Conservation (phyloP, 208 protist genomes). For the Angomonas deanei region DNA sequence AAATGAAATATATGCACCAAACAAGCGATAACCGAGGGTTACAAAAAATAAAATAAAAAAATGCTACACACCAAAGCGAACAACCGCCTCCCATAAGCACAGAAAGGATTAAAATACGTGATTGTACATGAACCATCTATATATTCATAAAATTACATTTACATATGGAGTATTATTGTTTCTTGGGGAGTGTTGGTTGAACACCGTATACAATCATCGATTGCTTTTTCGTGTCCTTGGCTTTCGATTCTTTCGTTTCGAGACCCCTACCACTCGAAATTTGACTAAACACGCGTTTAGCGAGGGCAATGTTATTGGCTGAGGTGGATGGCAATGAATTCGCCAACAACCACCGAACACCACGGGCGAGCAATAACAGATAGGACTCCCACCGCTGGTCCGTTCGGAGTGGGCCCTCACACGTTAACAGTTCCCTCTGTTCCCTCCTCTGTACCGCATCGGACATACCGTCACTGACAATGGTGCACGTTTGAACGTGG, state of each 20-base stretch:
- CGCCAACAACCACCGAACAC: slow-evolving; percentile 43
- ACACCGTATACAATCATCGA: slow-evolving; percentile 31
- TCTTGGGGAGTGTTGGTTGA: slow-evolving; percentile 6
- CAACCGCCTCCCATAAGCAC: too few species aligned
- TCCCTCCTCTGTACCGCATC: slow-evolving; percentile 48
- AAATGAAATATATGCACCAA: not conserved
- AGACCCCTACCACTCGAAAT: slow-evolving; percentile 30
- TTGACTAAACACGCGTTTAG: slow-evolving; percentile 27
- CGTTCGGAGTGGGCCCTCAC: not conserved
- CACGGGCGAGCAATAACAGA: slow-evolving; percentile 61
- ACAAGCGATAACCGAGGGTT: too few species aligned
- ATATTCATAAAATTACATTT: not conserved
- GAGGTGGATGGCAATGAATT: slow-evolving; percentile 42
- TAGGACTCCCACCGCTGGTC: slow-evolving; percentile 24
- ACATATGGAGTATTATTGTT: slow-evolving; percentile 11
- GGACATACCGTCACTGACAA: slow-evolving; percentile 41
- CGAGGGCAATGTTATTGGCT: slow-evolving; percentile 22
- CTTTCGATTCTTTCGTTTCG: slow-evolving; percentile 14
- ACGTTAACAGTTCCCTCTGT: slow-evolving; percentile 31
- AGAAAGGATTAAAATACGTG: too few species aligned
- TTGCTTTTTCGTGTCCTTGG: slow-evolving; percentile 24
- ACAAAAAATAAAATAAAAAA: too few species aligned
- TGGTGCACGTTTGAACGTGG: slow-evolving; percentile 34
- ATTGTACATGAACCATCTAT: too few species aligned
- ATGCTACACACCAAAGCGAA: too few species aligned